phyloP scores from a whole-genome alignment of 208 protist genomes.

The Wallacemonas rigidus region DNA sequence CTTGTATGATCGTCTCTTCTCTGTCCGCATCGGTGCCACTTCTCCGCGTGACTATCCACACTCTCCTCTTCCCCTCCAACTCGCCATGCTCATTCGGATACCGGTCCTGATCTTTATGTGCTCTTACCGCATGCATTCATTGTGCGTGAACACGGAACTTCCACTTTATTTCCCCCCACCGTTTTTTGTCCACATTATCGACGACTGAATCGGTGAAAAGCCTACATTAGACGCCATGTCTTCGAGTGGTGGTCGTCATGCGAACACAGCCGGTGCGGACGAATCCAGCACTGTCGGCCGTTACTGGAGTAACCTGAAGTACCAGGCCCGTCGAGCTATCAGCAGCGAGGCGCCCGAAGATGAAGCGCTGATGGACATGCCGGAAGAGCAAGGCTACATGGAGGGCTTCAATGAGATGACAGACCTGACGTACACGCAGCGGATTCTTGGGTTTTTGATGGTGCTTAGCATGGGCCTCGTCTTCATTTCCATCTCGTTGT shows the following conservation, averaged over 20 bases:
- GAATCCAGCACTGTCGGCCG: constrained; percentile 21
- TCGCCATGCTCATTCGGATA: no score
- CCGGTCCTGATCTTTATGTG: no score
- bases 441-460: constrained; percentile 83
- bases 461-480: constrained; percentile 82
- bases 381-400: constrained; percentile 47
- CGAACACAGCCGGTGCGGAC: constrained; percentile 17
- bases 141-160: no score
- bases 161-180: no score
- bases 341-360: constrained; percentile 59
- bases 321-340: constrained; percentile 43
- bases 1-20: no score
- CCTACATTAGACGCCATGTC: not conserved
- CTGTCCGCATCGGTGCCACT: no score
- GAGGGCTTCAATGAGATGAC: constrained; percentile 67
- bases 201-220: no score
- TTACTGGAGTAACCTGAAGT: constrained; percentile 62
- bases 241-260: constrained; percentile 22
- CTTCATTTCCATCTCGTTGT: constrained; percentile 75
- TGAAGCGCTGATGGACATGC: constrained; percentile 54
- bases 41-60: no score
- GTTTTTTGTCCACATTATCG: no score
- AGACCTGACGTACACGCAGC: constrained; percentile 77
- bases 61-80: no score
- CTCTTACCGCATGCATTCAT: no score